Percentiles rank a stretch among this genome's conserved stretches.
Evolutionary conservation across 2,329 filamentous ascomycete species (phyloP).

Genomic region (Byssoonygena ceratinophila): DNA sequence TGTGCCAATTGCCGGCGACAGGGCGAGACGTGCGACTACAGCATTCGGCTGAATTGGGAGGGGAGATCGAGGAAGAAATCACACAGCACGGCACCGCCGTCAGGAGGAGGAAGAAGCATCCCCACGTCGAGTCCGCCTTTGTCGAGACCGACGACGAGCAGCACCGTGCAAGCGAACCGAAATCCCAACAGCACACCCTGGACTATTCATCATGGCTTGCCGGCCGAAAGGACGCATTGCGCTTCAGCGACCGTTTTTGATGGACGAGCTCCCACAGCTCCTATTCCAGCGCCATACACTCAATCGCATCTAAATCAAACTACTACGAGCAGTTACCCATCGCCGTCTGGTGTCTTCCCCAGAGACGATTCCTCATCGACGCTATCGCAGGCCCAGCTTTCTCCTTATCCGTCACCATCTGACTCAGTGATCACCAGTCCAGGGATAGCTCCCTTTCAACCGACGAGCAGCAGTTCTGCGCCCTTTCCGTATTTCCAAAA

Average conservation of each 20-base stretch:
- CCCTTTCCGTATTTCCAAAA: conserved; percentile 3
- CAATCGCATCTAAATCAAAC: not conserved
- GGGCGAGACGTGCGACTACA: conserved; percentile 68
- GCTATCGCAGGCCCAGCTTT: not conserved
- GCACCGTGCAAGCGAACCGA: not conserved
- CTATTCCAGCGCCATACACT: not conserved
- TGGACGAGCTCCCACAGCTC: not conserved
- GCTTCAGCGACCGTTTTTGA: not conserved
- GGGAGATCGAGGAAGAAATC: conserved; percentile 41
- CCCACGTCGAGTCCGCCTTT: not conserved
- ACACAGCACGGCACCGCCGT: not conserved
- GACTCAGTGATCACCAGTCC: conserved; percentile 10
- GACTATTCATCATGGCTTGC: not conserved
- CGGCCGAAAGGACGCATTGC: not conserved
- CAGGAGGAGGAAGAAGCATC: not conserved
- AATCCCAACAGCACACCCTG: not conserved
- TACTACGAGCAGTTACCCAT: not conserved
- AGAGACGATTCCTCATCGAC: not conserved
- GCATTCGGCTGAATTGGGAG: conserved; percentile 70
- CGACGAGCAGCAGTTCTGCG: not conserved
- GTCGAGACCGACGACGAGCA: not conserved
- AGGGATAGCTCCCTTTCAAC: not conserved
- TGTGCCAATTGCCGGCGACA: conserved; percentile 64
- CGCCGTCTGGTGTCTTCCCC: not conserved
- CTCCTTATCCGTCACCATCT: conserved; percentile 11